Evolutionary conservation across 78 protist species (phyloP), one percentile per base, ranked within the genome.

Genomic region (Bodo saltans): DNA sequence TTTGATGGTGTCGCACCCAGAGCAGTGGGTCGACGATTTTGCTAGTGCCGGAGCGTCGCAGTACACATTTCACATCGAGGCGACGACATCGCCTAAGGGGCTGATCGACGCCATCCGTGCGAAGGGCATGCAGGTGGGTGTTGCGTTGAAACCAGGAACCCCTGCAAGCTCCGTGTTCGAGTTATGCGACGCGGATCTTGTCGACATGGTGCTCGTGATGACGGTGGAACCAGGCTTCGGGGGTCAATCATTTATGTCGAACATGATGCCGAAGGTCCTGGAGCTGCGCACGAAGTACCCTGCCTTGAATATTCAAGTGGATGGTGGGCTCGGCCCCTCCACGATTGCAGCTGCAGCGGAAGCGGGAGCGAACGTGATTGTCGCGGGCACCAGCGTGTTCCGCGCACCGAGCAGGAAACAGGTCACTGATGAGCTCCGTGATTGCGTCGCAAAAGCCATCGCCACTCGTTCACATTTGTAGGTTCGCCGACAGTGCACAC

Each of bases 191-290:
- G 35, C 0, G 60, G 40, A 82, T 34, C n/a, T 29, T 32, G 26
- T 79, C 34, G 98, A 96, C 88, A 89, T 92, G 91, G 90, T 94
- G 42, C 93, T 98, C 29, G 89, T 96, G 67, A 98, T 98, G 99
- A 94, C 96, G 11, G 99, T 98, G 29, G 98, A 97, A 83, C 99
- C 99, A 1, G 99, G 99, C 21, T 98, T 97, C 30, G 99, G 99
- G 3, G 99, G 99, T 23, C 99, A 98, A 74, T 30, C 71, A 29
- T 96, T 98, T 87, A 95, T 96, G 98, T 79, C 39, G 0, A 92
- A 95, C 68, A 91, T 92, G 96, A 93, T 97, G 96, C 73, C 90
- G 75, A 97, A 97, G 89, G 91, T 92, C 17, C 47, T 0, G 40
- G 12, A 39, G 37, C 71, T 95, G 35, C 83, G 99, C 52, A 33